Conservation (phyloP, 2,329 filamentous ascomycete genomes). For the Cylindrodendrum hubeiense region DNA sequence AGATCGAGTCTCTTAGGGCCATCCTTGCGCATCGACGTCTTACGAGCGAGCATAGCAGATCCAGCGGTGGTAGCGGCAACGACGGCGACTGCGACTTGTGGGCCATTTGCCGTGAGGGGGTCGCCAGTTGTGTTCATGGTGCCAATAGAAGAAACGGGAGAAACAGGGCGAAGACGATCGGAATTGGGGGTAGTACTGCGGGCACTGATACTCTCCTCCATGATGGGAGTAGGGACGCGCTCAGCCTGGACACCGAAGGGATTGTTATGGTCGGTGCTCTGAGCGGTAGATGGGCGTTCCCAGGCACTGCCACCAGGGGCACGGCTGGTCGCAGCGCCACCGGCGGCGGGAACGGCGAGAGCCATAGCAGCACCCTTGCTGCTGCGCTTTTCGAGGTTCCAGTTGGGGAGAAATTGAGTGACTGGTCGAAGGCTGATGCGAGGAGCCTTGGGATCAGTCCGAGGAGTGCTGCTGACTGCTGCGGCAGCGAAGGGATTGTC, state of each 20-base stretch:
- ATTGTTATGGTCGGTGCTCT: constrained; percentile 69
- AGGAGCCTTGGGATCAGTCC: constrained; percentile 72
- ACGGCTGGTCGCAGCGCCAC: constrained; percentile 35
- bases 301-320: constrained; percentile 55
- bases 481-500: constrained; percentile 22
- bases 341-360: constrained; percentile 46
- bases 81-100: constrained; percentile 49
- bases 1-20: constrained; percentile 66
- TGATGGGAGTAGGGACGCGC: constrained; percentile 57
- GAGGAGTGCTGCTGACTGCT: constrained; percentile 27
- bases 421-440: constrained; percentile 87
- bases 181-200: constrained; percentile 48
- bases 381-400: constrained; percentile 59
- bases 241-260: constrained; percentile 78
- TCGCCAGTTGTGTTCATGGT: neutral
- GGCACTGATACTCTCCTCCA: constrained; percentile 47
- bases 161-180: neutral
- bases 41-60: constrained; percentile 59
- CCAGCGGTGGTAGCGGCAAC: constrained; percentile 55
- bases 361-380: constrained; percentile 62
- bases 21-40: constrained; percentile 68
- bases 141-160: constrained; percentile 13
- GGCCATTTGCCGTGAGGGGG: constrained; percentile 52
- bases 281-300: constrained; percentile 61
- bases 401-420: constrained; percentile 83